Conservation (phyloP, 306 rosid genomes). For the Rosa multiflora region DNA sequence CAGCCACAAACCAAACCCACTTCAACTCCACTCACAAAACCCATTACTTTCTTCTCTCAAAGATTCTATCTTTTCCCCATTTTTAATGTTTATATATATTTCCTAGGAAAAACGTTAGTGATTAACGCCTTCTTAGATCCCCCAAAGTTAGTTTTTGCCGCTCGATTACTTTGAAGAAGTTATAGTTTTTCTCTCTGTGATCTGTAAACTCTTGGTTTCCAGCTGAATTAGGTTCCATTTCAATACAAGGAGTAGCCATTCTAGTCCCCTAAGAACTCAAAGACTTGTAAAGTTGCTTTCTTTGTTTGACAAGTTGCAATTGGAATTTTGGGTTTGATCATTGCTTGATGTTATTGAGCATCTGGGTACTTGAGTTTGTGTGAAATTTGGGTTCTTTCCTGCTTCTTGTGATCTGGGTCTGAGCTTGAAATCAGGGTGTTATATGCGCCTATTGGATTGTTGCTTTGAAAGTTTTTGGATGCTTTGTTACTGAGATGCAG, state of each 20-base stretch:
- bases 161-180: conserved; percentile 24
- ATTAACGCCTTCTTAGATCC: conserved; percentile 52
- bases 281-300: conserved; percentile 19
- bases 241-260: conserved; percentile 20
- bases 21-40: conserved; percentile 27
- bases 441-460: conserved; percentile 39
- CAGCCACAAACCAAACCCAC: conserved; percentile 19
- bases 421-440: conserved; percentile 36
- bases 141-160: conserved; percentile 29
- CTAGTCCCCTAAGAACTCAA: conserved; percentile 16
- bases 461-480: conserved; percentile 37
- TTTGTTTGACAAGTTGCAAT: conserved; percentile 11
- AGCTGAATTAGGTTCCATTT: conserved; percentile 40
- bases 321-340: conserved; percentile 23
- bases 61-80: neutral
- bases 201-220: conserved; percentile 44
- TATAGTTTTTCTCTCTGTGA: conserved; percentile 33
- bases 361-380: conserved; percentile 40
- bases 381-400: conserved; percentile 5
- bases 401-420: conserved; percentile 41
- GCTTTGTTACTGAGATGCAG: conserved; percentile 64
- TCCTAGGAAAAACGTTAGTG: conserved; percentile 28
- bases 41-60: conserved; percentile 7
- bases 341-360: conserved; percentile 33
- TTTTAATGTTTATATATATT: neutral